Percentiles rank a stretch among this genome's conserved stretches.
Conservation (phyloP, 371 early-diverging fungal genomes). For the Cokeromyces recurvatus region DNA sequence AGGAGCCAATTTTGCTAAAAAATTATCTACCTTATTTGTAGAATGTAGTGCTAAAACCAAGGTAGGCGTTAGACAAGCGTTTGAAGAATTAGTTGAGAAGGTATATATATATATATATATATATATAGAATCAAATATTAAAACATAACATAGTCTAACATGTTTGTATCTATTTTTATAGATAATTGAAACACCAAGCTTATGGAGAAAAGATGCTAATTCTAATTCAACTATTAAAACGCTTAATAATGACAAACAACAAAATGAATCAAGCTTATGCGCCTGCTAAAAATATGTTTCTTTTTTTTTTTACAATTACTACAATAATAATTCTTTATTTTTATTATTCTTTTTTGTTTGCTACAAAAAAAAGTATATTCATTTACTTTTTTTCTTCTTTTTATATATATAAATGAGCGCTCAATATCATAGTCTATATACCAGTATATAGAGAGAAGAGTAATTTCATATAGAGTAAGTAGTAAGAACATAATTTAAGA, state of each 20-base stretch:
- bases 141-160: not conserved
- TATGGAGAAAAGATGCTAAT: slow-evolving; percentile 67
- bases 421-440: no score
- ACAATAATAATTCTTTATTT: no score
- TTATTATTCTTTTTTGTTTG: no score
- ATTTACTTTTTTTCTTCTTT: no score
- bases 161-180: not conserved
- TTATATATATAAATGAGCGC: no score
- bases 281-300: slow-evolving; percentile 19
- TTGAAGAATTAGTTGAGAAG: slow-evolving; percentile 14
- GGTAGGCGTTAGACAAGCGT: slow-evolving; percentile 15
- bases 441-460: no score
- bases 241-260: slow-evolving; percentile 5
- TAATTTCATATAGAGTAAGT: no score
- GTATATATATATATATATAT: slow-evolving; percentile 1
- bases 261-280: slow-evolving; percentile 2
- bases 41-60: slow-evolving; percentile 81
- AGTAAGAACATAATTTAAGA: no score
- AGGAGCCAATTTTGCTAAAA: slow-evolving; percentile 83
- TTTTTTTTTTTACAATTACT: no score
- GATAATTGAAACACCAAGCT: slow-evolving; percentile 76
- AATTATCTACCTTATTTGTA: slow-evolving; percentile 85
- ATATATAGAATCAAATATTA: not conserved
- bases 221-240: slow-evolving; percentile 21
- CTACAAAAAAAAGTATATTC: no score